A percentile compares a stretch with the other conserved stretches of the same genome.
These are phyloP conservation scores for Rhodotorula graminis DNA, from an alignment of 768 basidiomycete genomes.

Conservation along the genomic window DNA sequence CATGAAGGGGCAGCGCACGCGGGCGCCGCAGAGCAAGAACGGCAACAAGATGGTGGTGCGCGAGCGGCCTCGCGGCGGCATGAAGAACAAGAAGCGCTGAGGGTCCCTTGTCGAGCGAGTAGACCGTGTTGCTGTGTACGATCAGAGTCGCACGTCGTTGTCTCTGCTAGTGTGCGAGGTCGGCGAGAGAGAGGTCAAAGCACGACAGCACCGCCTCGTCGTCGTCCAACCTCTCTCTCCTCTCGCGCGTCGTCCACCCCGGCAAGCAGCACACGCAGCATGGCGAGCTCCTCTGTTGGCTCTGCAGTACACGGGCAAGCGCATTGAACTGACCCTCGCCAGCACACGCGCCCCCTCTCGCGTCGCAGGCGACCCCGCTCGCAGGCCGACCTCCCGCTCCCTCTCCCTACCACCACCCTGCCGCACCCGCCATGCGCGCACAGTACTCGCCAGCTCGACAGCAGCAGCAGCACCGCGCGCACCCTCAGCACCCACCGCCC, in stretches of 20 bases:
- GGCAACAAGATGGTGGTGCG: slow-evolving; percentile 75
- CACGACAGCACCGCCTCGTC: neutral
- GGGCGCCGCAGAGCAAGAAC: slow-evolving; percentile 60
- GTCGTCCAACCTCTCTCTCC: neutral
- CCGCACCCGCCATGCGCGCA: neutral
- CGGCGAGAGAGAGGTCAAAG: neutral
- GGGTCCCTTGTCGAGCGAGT: neutral
- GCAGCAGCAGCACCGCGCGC: neutral
- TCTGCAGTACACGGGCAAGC: no score
- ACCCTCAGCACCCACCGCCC: neutral
- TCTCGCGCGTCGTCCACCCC: no score
- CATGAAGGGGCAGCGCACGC: slow-evolving; percentile 86
- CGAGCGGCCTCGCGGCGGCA: slow-evolving; percentile 22
- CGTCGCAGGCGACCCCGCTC: no score
- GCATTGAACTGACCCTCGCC: no score
- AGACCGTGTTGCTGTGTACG: neutral
- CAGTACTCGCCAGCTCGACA: neutral
- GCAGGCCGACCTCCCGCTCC: no score
- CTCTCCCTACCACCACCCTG: neutral
- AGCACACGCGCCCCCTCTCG: no score
- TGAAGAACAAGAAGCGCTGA: slow-evolving; percentile 10
- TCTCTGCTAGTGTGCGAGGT: neutral
- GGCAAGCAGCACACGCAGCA: neutral
- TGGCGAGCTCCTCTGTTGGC: no score
- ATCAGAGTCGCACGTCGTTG: neutral